Conservation (phyloP, 2,329 filamentous ascomycete genomes). For the Penicillium sp. region DNA sequence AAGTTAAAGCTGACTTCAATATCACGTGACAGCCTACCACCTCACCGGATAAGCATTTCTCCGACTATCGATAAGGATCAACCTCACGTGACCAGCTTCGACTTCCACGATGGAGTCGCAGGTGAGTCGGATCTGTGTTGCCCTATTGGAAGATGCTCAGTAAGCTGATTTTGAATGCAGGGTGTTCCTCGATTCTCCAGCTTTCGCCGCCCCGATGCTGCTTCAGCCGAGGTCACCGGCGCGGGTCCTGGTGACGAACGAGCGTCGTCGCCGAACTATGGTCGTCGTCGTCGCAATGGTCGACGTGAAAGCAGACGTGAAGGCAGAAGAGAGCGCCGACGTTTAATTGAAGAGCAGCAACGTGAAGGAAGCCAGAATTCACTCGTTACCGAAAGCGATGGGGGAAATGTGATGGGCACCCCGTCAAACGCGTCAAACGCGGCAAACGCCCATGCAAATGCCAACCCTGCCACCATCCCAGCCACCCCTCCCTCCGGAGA, state of each 20-base stretch:
- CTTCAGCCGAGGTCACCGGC: slow-evolving; percentile 20
- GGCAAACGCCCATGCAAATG: too few species aligned
- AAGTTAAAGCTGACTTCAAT: too few species aligned
- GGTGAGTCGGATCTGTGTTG: too few species aligned
- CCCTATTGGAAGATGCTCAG: too few species aligned
- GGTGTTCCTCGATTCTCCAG: slow-evolving; percentile 72
- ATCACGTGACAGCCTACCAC: too few species aligned
- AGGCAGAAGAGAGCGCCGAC: neutral
- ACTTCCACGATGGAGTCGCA: slow-evolving; percentile 36
- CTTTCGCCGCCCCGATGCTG: slow-evolving; percentile 60
- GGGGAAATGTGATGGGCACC: neutral
- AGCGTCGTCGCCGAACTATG: neutral
- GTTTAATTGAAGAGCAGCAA: too few species aligned
- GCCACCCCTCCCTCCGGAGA: too few species aligned
- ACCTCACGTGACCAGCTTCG: neutral
- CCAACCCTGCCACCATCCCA: too few species aligned
- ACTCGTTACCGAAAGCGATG: neutral
- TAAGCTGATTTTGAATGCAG: slow-evolving; percentile 19
- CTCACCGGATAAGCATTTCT: neutral
- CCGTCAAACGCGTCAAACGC: neutral
- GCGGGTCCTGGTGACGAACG: slow-evolving; percentile 21
- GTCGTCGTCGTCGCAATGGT: too few species aligned
- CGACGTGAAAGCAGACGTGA: too few species aligned
- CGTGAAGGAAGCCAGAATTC: too few species aligned
- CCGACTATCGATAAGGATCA: slow-evolving; percentile 9